Evolutionary conservation across 202 grass and related monocot genomes (phyloP).

Genomic region (Setaria italica): DNA sequence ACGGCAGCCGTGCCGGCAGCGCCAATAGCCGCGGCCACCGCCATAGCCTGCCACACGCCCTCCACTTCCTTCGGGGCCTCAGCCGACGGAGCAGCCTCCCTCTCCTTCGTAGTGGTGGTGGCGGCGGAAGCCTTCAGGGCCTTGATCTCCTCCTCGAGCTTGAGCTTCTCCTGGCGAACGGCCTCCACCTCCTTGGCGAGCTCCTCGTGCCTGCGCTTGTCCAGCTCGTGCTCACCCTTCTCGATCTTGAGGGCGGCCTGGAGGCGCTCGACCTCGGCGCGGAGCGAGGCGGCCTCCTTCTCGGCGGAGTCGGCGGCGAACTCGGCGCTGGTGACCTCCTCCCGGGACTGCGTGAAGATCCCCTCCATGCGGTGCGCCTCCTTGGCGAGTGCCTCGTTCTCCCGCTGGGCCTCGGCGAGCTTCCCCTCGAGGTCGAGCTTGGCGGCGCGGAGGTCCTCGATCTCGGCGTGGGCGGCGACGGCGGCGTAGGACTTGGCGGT

Average conservation of each 20-base stretch:
- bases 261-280: constrained; percentile 47
- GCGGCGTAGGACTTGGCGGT: constrained; percentile 53
- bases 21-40: constrained; percentile 35
- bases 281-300: constrained; percentile 37
- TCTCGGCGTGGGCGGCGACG: constrained; percentile 53
- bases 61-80: constrained; percentile 18
- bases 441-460: constrained; percentile 52
- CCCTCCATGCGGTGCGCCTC: constrained; percentile 52
- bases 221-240: constrained; percentile 26
- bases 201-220: constrained; percentile 13
- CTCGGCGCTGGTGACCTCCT: constrained; percentile 45
- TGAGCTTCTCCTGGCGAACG: constrained; percentile 35
- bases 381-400: constrained; percentile 41
- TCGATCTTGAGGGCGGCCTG: constrained; percentile 24
- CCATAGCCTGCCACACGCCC: constrained; percentile 42
- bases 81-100: constrained; percentile 22
- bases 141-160: constrained; percentile 52
- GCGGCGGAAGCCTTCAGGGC: constrained; percentile 38
- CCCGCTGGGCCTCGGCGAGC: constrained; percentile 41
- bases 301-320: constrained; percentile 25
- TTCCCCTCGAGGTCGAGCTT: constrained; percentile 56
- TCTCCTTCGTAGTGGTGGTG: constrained; percentile 30
- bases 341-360: constrained; percentile 40
- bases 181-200: constrained; percentile 30
- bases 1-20: constrained; percentile 30